Evolutionary conservation across 495 filamentous ascomycete species (phyloP).

Genomic region (Tuber indicum): DNA sequence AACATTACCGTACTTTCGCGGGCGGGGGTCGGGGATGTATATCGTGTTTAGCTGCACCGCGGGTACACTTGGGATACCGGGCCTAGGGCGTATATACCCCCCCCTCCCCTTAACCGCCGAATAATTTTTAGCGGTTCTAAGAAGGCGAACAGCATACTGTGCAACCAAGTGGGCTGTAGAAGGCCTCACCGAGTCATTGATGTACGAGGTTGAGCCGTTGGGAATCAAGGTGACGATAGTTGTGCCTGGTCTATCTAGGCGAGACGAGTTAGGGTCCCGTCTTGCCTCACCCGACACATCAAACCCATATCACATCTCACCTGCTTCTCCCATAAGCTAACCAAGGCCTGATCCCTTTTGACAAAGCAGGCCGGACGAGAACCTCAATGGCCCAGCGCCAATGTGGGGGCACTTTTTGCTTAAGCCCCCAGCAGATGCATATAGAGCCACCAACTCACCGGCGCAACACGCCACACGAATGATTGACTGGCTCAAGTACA

Average conservation of each 20-base stretch:
- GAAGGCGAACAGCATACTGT: conserved; percentile 56
- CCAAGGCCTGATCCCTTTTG: background rate
- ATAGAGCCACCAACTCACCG: conserved; percentile 66
- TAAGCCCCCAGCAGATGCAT: conserved; percentile 75
- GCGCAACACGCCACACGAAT: conserved; percentile 85
- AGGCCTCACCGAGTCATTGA: conserved; percentile 87
- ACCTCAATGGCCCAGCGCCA: conserved; percentile 44
- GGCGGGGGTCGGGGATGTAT: conserved; percentile 66
- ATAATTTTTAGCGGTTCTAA: background rate
- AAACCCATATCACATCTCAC: background rate
- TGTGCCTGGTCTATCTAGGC: conserved; percentile 77
- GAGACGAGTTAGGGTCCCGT: conserved; percentile 51
- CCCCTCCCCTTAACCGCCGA: background rate
- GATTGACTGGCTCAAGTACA: conserved; percentile 90
- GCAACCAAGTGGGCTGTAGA: conserved; percentile 96
- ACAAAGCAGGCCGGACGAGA: conserved; percentile 25
- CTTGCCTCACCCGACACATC: conserved; percentile 40
- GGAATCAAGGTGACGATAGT: conserved; percentile 89
- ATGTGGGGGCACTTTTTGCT: conserved; percentile 89
- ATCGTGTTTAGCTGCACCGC: conserved; percentile 89
- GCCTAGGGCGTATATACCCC: conserved; percentile 56
- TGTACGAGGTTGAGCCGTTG: conserved; percentile 88
- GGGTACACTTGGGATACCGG: conserved; percentile 83
- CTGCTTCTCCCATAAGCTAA: background rate
- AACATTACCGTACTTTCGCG: conserved; percentile 81